Conservation (phyloP, 352 stramenopile genomes). For the Peronospora farinosa region DNA sequence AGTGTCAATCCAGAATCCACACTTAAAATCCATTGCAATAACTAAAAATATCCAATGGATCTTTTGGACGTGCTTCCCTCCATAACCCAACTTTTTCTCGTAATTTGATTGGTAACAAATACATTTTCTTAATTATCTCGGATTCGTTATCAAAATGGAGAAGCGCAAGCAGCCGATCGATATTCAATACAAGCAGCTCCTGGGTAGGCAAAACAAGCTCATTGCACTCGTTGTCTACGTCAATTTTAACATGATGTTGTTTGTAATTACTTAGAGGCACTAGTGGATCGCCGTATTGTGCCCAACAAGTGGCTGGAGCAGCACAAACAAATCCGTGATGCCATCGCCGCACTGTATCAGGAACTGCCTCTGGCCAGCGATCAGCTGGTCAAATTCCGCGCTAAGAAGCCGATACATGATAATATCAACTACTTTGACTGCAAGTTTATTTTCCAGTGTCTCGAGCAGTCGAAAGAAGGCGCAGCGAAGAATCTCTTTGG, state of each 20-base stretch:
- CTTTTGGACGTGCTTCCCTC: too few relatives aligned
- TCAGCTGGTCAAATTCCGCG: conserved; percentile 37
- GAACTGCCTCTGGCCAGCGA: conserved; percentile 45
- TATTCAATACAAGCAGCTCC: conserved; percentile 73
- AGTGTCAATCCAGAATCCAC: not conserved
- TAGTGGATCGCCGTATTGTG: conserved; percentile 70
- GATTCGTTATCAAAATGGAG: too few relatives aligned
- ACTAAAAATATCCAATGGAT: too few relatives aligned
- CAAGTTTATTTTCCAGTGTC: conserved; percentile 52
- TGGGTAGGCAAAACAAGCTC: conserved; percentile 34
- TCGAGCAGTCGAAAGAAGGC: conserved; percentile 57
- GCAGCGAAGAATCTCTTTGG: conserved; percentile 70
- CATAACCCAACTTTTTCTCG: too few relatives aligned
- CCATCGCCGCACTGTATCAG: conserved; percentile 43
- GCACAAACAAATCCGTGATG: conserved; percentile 54
- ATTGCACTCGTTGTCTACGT: too few relatives aligned
- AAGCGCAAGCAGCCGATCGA: conserved; percentile 64
- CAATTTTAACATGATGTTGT: not conserved
- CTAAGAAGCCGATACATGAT: conserved; percentile 45
- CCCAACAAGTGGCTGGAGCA: conserved; percentile 66
- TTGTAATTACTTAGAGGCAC: conserved; percentile 34
- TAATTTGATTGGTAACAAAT: conserved; percentile 15
- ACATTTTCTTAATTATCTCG: too few relatives aligned
- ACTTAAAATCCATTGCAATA: too few relatives aligned
- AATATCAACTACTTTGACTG: conserved; percentile 75